A percentile compares a stretch with the other conserved stretches of the same genome.
phyloP scores from a whole-genome alignment of 805 yeast species.

The Lachancea nothofagi region DNA sequence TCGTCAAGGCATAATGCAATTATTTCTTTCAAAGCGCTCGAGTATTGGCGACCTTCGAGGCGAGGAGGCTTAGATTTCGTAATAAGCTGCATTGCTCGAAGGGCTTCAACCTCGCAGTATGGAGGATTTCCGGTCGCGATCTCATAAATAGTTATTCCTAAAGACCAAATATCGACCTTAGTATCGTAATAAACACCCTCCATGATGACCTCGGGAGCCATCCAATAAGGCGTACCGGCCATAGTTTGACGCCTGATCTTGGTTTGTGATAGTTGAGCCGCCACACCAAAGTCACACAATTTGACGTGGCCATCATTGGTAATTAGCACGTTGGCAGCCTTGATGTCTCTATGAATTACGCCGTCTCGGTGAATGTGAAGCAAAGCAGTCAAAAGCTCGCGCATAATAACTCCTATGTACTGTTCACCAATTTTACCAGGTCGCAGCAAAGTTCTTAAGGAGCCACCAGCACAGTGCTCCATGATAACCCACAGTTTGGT shows the following conservation, averaged over 20 bases:
- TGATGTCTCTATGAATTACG: slow-evolving; percentile 92
- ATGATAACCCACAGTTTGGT: slow-evolving; percentile 95
- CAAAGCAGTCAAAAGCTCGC: slow-evolving; percentile 77
- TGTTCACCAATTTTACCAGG: slow-evolving; percentile 87
- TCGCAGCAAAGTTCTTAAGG: slow-evolving; percentile 74
- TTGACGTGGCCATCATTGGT: slow-evolving; percentile 85
- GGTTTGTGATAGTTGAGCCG: slow-evolving; percentile 79
- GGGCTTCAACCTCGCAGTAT: slow-evolving; percentile 88
- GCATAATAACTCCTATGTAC: slow-evolving; percentile 72
- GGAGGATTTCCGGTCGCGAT: slow-evolving; percentile 98
- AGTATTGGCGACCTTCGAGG: slow-evolving; percentile 81
- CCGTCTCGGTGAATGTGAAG: slow-evolving; percentile 80
- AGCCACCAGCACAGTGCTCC: slow-evolving; percentile 98
- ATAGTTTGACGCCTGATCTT: slow-evolving; percentile 82
- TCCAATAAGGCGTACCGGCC: slow-evolving; percentile 97
- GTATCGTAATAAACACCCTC: slow-evolving; percentile 85
- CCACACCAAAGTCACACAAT: slow-evolving; percentile 97
- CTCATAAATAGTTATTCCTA: slow-evolving; percentile 91
- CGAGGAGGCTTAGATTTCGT: slow-evolving; percentile 93
- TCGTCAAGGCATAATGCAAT: slow-evolving; percentile 92
- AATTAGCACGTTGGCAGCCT: slow-evolving; percentile 91
- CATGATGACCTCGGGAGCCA: slow-evolving; percentile 97
- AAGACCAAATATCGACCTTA: slow-evolving; percentile 95
- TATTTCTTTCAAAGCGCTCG: slow-evolving; percentile 72
- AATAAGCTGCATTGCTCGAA: slow-evolving; percentile 90